phyloP scores from a whole-genome alignment of 495 filamentous ascomycete species.

The Neurospora intermedia region DNA sequence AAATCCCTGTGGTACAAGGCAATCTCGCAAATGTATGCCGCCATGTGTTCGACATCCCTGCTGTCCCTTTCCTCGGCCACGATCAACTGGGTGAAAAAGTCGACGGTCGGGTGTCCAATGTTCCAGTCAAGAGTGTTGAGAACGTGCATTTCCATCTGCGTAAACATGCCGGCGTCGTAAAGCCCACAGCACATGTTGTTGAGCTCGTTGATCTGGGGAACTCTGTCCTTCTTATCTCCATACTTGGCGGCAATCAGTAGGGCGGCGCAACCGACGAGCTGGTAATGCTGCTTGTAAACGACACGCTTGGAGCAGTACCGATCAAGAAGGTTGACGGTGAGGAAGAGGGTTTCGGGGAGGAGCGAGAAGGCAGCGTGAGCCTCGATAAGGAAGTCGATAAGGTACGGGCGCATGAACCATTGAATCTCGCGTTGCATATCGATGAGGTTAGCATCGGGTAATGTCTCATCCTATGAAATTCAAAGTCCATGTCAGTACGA shows the following conservation, averaged over 20 bases:
- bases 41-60: conserved; percentile 86
- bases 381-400: conserved; percentile 97
- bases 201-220: conserved; percentile 88
- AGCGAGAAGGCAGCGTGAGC: conserved; percentile 91
- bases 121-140: conserved; percentile 95
- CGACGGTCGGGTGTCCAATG: conserved; percentile 90
- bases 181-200: conserved; percentile 98
- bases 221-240: conserved; percentile 93
- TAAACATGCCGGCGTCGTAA: conserved; percentile 99
- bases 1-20: conserved; percentile 94
- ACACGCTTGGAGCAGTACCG: conserved; percentile 95
- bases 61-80: conserved; percentile 60
- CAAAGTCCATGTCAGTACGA: not conserved
- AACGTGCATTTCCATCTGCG: conserved; percentile 99
- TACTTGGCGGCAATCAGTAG: conserved; percentile 97
- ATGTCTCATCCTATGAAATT: conserved; percentile 58
- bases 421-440: conserved; percentile 98
- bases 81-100: conserved; percentile 77
- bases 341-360: conserved; percentile 85
- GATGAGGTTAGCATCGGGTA: conserved; percentile 93
- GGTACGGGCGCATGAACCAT: conserved; percentile 98
- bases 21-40: conserved; percentile 87
- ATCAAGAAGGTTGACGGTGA: conserved; percentile 93
- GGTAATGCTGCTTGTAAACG: conserved; percentile 99
- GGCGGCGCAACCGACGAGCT: conserved; percentile 91